A percentile compares a stretch with the other conserved stretches of the same genome.
phyloP scores from a whole-genome alignment of 2,329 filamentous ascomycete species.

The Trichoderma atrobrunneum region DNA sequence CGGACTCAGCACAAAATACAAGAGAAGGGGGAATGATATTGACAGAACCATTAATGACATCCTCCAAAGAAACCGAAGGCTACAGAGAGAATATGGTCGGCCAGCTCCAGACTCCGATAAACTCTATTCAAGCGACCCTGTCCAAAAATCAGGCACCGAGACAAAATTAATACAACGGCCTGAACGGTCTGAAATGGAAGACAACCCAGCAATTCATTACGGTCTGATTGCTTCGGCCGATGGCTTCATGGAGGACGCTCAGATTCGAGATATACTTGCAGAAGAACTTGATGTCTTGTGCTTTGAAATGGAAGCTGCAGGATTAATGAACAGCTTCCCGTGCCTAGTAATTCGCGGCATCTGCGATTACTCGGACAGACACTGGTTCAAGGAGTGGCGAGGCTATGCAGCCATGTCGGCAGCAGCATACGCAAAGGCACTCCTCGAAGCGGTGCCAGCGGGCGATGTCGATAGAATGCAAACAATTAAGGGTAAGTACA shows the following conservation, averaged over 20 bases:
- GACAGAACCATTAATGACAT: background rate
- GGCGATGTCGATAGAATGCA: accelerated
- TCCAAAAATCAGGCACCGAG: background rate
- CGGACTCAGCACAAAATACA: background rate
- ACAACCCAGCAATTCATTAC: background rate
- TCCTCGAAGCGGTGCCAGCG: background rate
- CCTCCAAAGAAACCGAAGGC: background rate
- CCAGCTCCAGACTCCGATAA: background rate
- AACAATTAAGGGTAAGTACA: background rate
- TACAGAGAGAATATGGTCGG: background rate
- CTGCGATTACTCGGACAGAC: background rate
- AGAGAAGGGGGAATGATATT: background rate
- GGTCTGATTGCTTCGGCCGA: background rate
- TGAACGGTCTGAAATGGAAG: background rate
- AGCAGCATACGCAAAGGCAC: background rate
- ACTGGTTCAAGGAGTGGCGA: background rate
- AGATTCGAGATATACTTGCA: background rate
- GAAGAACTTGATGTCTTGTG: background rate
- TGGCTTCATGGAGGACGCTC: background rate
- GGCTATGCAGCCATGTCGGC: background rate
- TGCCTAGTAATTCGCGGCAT: background rate
- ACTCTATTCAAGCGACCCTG: background rate
- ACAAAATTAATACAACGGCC: background rate
- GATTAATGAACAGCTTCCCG: constrained; percentile 23
- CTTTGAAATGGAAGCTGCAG: background rate